phyloP scores from a whole-genome alignment of 2,329 filamentous ascomycete genomes.

The Penicillium sp. region DNA sequence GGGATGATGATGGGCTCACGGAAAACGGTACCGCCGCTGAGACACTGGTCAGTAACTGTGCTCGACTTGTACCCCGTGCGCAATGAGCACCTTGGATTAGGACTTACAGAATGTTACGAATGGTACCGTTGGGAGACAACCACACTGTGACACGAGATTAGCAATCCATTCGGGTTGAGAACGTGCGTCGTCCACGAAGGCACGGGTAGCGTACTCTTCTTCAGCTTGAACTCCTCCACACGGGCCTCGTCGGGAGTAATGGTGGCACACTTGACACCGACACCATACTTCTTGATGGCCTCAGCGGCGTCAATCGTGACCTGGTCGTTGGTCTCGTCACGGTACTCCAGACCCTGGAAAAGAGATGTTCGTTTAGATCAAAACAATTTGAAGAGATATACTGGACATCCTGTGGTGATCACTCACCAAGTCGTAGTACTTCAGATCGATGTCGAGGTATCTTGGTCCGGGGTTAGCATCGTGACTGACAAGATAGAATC shows the following conservation, averaged over 20 bases:
- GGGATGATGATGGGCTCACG: conserved; percentile 97
- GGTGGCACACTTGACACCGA: conserved; percentile 98
- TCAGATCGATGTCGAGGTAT: conserved; percentile 94
- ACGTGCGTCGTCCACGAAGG: background rate
- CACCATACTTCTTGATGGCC: conserved; percentile 98
- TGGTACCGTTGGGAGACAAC: conserved; percentile 93
- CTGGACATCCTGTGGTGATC: background rate
- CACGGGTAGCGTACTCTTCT: conserved; percentile 70
- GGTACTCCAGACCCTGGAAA: conserved; percentile 71
- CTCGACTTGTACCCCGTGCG: background rate
- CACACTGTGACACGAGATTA: conserved; percentile 60
- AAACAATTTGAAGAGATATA: background rate
- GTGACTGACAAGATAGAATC: background rate
- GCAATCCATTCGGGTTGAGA: conserved; percentile 1
- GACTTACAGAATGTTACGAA: conserved; percentile 56
- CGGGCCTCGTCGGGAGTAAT: conserved; percentile 97
- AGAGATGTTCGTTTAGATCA: conserved; percentile 11
- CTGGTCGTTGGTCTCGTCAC: conserved; percentile 92
- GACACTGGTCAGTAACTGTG: conserved; percentile 16
- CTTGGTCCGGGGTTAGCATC: conserved; percentile 28
- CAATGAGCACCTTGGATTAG: background rate
- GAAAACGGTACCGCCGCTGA: conserved; percentile 87
- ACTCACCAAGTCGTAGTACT: conserved; percentile 80
- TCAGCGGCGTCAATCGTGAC: conserved; percentile 93
- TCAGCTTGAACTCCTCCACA: conserved; percentile 96